Evolutionary conservation across 192 early-diverging fungal genomes (phyloP), one percentile per base, ranked within the genome.

Genomic region (Chytriomyces hyalinus): DNA sequence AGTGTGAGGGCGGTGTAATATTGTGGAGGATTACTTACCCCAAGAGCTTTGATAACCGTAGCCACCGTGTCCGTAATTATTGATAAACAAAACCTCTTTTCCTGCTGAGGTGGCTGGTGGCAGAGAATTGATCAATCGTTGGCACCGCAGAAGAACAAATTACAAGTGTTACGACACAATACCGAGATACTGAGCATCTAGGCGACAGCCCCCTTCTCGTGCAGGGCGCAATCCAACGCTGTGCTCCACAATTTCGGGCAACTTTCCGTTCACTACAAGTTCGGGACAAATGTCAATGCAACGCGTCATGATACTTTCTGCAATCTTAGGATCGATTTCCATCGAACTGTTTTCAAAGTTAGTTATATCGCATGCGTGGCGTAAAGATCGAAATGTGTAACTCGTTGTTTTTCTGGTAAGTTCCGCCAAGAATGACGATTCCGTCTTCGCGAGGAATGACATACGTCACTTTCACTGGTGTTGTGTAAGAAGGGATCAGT

Each of bases 371-470:
- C 36, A 36, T 36, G 36, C 36, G 36, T 36, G 36, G 36, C 36
- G 36, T 36, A 36, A 36, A 36, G 36, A 36, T 36, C 36, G 36
- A 36, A 36, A 36, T 36, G 36, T 36, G 36, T 36, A n/a, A 79
- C 71, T 13, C 7, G 44, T 86, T 69, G 67, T 75, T 51, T 13
- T 74, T 72, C 51, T 88, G 81, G 76, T 88, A 86, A 4, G 93
- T 93, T 7, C 93, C 92, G 28, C 94, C 95, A 0, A 95, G 73
- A 49, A 94, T 82, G 45, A 94, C 93, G 49, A 87, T 86, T 10
- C 92, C 93, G 75, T 93, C 88, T 13, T 86, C 85, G 13, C 94
- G 86, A 4, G 94, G 95, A 67, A 96, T 96, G n/a, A 95, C 87
- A 81, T 96, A 96, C 50, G 90, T 88, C 53, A 89, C 80, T 65